Evolutionary conservation across 192 early-diverging fungal genomes (phyloP).

Genomic region (Linnemannia schmuckeri): DNA sequence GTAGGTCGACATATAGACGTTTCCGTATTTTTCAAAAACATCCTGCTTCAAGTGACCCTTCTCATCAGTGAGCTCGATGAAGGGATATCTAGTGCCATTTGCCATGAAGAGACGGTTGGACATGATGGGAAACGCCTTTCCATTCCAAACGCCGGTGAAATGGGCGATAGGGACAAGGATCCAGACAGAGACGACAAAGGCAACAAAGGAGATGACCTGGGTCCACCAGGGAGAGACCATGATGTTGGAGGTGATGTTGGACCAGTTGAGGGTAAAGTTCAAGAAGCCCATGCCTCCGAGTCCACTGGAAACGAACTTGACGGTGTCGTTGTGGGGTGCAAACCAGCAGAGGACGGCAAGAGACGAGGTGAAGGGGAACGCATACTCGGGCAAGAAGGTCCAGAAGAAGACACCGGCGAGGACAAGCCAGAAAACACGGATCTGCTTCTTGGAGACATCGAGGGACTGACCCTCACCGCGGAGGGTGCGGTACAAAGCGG

Average conservation of each 20-base stretch:
- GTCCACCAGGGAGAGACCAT: conserved; percentile 61
- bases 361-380: conserved; percentile 53
- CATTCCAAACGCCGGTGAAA: conserved; percentile 51
- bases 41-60: conserved; percentile 38
- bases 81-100: conserved; percentile 52
- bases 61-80: conserved; percentile 27
- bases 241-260: conserved; percentile 53
- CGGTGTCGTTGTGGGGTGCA: conserved; percentile 45
- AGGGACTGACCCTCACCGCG: conserved; percentile 46
- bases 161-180: conserved; percentile 54
- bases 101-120: conserved; percentile 55
- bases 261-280: conserved; percentile 64
- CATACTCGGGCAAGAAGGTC: conserved; percentile 58
- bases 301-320: conserved; percentile 57
- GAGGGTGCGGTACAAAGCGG: conserved; percentile 51
- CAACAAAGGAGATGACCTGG: conserved; percentile 58
- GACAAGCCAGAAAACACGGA: conserved; percentile 53
- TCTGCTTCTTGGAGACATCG: conserved; percentile 42
- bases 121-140: conserved; percentile 50
- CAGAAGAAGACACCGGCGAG: conserved; percentile 57
- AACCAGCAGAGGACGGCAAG: conserved; percentile 59
- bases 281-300: conserved; percentile 63
- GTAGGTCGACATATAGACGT: conserved; percentile 57
- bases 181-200: conserved; percentile 64
- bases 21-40: conserved; percentile 39